Conservation (phyloP, 2,329 filamentous ascomycete species). For the Moelleriella libera region DNA sequence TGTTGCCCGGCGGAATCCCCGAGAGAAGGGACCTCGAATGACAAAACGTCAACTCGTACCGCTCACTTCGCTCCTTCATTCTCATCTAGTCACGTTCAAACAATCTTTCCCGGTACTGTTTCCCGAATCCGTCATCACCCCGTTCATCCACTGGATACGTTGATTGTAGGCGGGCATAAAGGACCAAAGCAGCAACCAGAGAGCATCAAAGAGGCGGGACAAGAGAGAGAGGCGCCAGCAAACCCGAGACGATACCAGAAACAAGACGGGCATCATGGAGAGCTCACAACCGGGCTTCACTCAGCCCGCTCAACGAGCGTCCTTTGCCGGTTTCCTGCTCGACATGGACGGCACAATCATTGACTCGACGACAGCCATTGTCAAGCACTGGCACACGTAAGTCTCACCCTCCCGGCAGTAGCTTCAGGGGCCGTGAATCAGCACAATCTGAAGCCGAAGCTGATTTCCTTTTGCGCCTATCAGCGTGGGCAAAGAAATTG, state of each 20-base stretch:
- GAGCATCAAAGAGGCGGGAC: no score
- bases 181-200: no score
- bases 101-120: no score
- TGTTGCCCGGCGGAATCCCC: no score
- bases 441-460: background rate
- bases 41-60: no score
- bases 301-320: conserved; percentile 28
- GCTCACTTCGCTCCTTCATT: no score
- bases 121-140: no score
- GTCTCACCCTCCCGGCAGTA: conserved; percentile 8
- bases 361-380: conserved; percentile 63
- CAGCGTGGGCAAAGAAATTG: conserved; percentile 71
- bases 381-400: conserved; percentile 63
- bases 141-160: no score
- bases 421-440: background rate
- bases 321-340: conserved; percentile 47
- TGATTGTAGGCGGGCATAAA: no score
- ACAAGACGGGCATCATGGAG: conserved; percentile 1
- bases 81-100: no score
- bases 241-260: background rate
- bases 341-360: conserved; percentile 79
- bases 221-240: background rate
- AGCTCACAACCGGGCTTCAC: conserved; percentile 22
- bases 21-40: no score
- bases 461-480: conserved; percentile 1